Evolutionary conservation across 805 yeast genomes (phyloP), one percentile per base, ranked within the genome.

Genomic region (Pichia manshurica): DNA sequence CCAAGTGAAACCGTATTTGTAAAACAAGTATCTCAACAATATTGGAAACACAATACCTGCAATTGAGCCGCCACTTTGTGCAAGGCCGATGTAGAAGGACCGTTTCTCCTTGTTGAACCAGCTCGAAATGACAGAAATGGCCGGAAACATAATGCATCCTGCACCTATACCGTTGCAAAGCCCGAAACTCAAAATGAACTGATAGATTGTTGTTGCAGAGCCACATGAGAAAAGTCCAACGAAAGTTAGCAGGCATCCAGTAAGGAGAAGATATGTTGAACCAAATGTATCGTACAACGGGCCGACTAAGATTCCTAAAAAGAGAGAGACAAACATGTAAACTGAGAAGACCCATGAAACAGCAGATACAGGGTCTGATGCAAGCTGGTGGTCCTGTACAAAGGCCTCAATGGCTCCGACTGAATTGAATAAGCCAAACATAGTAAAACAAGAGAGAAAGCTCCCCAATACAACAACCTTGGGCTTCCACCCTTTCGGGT

Each of bases 261-360:
- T 49, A 3, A 68, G 39, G 56, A 79, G 56, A 3, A 82, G 73
- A 16, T 55, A 58, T 23, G 63, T 60, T 4, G 81, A 68, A 5
- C 90, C 90, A 47, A 73, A 73, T 46, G 75, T 65, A 60, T 84
- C 90, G 59, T 83, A 84, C 23, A 79, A 61, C 3, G 79, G 75
- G 20, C 83, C 65, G 13, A 59, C 55, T 15, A 61, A 39, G 15
- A 71, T 50, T 2, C 72, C 72, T 7, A 66, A 55, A 22, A 67
- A 59, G 53, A 76, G 76, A 2, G 77, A 68, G n/a, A 81, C 60
- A 37, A 79, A 75, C 48, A 75, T 63, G 56, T 71, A 77, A 33
- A 82, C 59, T 1, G 87, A 81, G 54, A 82, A 82, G 32, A 82
- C 74, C 88, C 88, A 82, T 1, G 85, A 75, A 8, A 81, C 72